Evolutionary conservation across 352 stramenopile genomes (phyloP).

Genomic region (Globisporangium recalcitrans): DNA sequence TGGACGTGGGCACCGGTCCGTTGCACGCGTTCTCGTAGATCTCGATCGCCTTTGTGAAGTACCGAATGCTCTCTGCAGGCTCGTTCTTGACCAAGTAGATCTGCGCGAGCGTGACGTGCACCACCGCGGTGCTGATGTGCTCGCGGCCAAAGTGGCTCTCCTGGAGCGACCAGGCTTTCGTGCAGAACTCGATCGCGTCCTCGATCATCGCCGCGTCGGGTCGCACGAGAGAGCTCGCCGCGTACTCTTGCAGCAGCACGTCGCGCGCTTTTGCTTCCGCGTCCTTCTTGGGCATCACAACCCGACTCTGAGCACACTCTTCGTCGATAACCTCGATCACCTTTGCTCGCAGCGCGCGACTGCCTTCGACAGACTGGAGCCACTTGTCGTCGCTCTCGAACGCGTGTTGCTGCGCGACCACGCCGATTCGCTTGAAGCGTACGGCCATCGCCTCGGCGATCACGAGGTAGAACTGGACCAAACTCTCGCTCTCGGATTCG

Average conservation of each 20-base stretch:
- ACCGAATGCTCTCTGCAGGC: constrained; percentile 30
- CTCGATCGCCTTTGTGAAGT: constrained; percentile 41
- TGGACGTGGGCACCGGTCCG: constrained; percentile 47
- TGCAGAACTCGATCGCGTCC: constrained; percentile 60
- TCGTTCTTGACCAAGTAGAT: constrained; percentile 39
- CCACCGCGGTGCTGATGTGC: constrained; percentile 44
- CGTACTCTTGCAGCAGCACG: constrained; percentile 36
- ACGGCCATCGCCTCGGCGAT: constrained; percentile 46
- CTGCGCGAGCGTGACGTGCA: constrained; percentile 52
- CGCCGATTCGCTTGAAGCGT: constrained; percentile 44
- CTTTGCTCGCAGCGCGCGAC: constrained; percentile 32
- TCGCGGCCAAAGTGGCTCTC: constrained; percentile 41
- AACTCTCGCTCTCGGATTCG: constrained; percentile 17
- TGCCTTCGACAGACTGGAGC: constrained; percentile 47
- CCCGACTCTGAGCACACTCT: constrained; percentile 10
- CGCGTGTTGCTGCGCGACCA: constrained; percentile 41
- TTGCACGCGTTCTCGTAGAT: constrained; percentile 57
- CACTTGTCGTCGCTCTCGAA: constrained; percentile 40
- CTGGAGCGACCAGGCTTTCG: constrained; percentile 58
- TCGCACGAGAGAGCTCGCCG: constrained; percentile 20
- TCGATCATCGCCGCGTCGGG: constrained; percentile 37
- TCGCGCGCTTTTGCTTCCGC: constrained; percentile 37
- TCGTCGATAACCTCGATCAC: constrained; percentile 37
- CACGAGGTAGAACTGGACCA: constrained; percentile 56
- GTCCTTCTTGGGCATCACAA: constrained; percentile 43